A percentile compares a stretch with the other conserved stretches of the same genome.
These are phyloP conservation scores for Rhodotorula toruloides DNA, from an alignment of 768 basidiomycete genomes.

Conservation along the genomic window DNA sequence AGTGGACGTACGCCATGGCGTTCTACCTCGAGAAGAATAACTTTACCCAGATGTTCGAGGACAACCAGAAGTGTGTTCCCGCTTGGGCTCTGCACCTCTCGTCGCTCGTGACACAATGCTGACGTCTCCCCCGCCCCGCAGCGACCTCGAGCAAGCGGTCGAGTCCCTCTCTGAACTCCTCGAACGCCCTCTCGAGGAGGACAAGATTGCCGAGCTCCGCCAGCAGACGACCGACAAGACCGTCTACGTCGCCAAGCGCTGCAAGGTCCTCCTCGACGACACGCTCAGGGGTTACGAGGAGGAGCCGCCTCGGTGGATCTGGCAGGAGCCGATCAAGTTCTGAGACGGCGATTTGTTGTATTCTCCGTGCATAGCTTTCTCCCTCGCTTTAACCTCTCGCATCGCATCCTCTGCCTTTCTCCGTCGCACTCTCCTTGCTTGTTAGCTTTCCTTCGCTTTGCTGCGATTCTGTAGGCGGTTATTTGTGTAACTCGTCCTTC, in stretches of 20 bases:
- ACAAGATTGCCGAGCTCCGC: constrained; percentile 70
- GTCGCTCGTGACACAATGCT: background rate
- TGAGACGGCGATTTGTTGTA: too few relatives aligned
- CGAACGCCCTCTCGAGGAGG: constrained; percentile 83
- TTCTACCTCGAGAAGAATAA: constrained; percentile 89
- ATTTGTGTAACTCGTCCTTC: too few relatives aligned
- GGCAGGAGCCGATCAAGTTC: constrained; percentile 32
- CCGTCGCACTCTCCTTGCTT: too few relatives aligned
- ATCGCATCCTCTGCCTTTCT: too few relatives aligned
- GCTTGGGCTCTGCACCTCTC: background rate
- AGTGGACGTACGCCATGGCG: constrained; percentile 99
- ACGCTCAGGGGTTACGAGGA: constrained; percentile 51
- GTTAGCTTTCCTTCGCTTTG: too few relatives aligned
- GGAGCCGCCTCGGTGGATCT: constrained; percentile 36
- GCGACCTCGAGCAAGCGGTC: constrained; percentile 89
- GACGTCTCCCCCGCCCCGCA: constrained; percentile 43
- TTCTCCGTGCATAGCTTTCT: too few relatives aligned
- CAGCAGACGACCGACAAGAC: constrained; percentile 92
- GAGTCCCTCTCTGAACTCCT: constrained; percentile 89
- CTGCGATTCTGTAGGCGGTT: too few relatives aligned
- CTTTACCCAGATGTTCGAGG: constrained; percentile 90
- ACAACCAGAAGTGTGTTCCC: constrained; percentile 76
- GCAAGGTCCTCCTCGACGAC: constrained; percentile 90
- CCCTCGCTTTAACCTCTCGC: too few relatives aligned
- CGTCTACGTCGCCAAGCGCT: constrained; percentile 94